Base-by-base conservation (phyloP, 108 stramenopile genomes). In the Cyclotella choctawhatcheeana region DNA sequence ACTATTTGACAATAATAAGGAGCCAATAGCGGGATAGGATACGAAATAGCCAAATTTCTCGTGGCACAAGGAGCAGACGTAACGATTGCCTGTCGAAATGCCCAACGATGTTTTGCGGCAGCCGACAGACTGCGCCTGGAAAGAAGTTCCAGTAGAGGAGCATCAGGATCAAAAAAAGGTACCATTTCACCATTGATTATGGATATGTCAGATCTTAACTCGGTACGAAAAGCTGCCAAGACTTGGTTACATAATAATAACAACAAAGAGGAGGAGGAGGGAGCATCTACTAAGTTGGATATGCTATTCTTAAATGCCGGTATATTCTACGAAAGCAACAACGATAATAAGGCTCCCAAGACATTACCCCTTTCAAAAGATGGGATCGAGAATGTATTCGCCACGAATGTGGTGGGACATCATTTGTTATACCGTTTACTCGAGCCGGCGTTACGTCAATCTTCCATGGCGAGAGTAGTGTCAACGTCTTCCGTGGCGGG, bases 271-370 rank as follows among this genome's bases (percentile, higher is more conserved):
- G 65, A 64, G 2, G 64, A 56, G n/a, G n/a, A n/a, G n/a, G n/a
- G n/a, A n/a, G n/a, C n/a, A n/a, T n/a, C n/a, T n/a, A 40, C 37
- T 14, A 27, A 44, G 7, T 29, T 88, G 29, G 86, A 88, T 60
- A 84, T 88, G 84, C 52, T 88, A 25, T 85, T 82, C 60, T 56
- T 88, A 30, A 88, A 88, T 73, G 86, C 86, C 18, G 86, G 86
- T 3, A 83, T 71, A 33, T 48, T 34, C 20, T 58, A 27, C 32
- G 53, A 25, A 31, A 55, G 47, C 0, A 26, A 47, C 14, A 30
- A 67, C 1, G 79, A 73, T 44, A 76, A 64, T 29, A 43, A 20
- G 4, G 58, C 27, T 14, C n/a, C n/a, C n/a, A n/a, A n/a, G n/a
- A n/a, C n/a, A n/a, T 35, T 63, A 43, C 35, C 58, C 62, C 14